Evolutionary conservation across 495 filamentous ascomycete genomes (phyloP).

Genomic region (Talaromyces wortmannii): DNA sequence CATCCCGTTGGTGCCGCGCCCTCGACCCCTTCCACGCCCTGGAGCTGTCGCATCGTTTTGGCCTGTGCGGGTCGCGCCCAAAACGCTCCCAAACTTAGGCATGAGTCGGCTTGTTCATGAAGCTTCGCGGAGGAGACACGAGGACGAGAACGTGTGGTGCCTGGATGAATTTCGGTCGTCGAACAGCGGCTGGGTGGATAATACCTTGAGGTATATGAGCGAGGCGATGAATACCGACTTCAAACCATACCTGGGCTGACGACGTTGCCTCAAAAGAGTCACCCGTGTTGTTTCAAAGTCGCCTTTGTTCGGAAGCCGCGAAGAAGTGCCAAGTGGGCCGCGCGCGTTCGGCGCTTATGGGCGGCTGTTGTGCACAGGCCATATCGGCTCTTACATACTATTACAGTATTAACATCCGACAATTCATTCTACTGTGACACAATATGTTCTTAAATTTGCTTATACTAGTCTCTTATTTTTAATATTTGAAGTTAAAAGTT

Average conservation of each 20-base stretch:
- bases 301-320: no score
- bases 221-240: no score
- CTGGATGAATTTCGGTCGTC: no score
- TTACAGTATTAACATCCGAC: background rate
- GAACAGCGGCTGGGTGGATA: background rate
- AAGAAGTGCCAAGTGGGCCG: background rate
- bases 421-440: background rate
- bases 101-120: constrained; percentile 2
- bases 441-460: no score
- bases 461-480: no score
- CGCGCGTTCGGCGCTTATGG: background rate
- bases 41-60: background rate
- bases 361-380: background rate
- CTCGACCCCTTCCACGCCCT: constrained; percentile 1
- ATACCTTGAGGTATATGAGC: background rate
- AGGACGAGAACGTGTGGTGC: background rate
- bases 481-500: no score
- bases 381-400: background rate
- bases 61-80: constrained; percentile 5
- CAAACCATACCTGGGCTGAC: no score
- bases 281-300: no score
- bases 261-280: no score
- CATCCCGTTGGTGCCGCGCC: background rate
- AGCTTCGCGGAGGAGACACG: background rate
- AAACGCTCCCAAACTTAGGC: constrained; percentile 6